These are phyloP conservation scores for Striga hermonthica DNA, from an alignment of 305 asterid genomes.

Conservation along the genomic window DNA sequence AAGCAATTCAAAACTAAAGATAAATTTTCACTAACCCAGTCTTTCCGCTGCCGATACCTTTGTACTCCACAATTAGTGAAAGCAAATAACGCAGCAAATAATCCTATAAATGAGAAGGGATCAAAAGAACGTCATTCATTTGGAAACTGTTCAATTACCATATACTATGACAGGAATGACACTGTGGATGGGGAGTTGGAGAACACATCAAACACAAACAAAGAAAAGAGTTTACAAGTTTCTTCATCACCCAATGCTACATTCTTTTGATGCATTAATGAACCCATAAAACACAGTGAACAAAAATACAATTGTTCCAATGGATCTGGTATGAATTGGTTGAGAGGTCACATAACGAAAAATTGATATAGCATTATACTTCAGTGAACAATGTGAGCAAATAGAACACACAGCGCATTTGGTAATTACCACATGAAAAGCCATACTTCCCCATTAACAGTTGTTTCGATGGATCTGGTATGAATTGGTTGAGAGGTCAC, in stretches of 20 bases:
- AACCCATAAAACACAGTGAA: neutral
- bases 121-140: conserved; percentile 7
- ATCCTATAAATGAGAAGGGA: conserved; percentile 43
- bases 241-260: conserved; percentile 3
- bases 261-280: neutral
- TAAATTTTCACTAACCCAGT: conserved; percentile 66
- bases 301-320: neutral
- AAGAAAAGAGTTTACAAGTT: neutral
- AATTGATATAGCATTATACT: neutral
- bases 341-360: conserved; percentile 11
- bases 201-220: neutral
- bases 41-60: conserved; percentile 66
- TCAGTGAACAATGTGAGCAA: conserved; percentile 13
- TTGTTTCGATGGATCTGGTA: too few species aligned
- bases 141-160: neutral
- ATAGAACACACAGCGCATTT: conserved; percentile 13
- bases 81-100: conserved; percentile 73
- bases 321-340: too few species aligned
- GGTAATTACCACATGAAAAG: conserved; percentile 58
- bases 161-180: neutral
- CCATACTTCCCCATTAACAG: conserved; percentile 55
- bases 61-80: conserved; percentile 73
- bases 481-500: neutral
- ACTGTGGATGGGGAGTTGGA: too few species aligned
- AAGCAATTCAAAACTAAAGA: conserved; percentile 15